Percentiles rank a stretch among this genome's conserved stretches.
Conservation (phyloP, 208 protist species). For the Leishmania guyanensis region DNA sequence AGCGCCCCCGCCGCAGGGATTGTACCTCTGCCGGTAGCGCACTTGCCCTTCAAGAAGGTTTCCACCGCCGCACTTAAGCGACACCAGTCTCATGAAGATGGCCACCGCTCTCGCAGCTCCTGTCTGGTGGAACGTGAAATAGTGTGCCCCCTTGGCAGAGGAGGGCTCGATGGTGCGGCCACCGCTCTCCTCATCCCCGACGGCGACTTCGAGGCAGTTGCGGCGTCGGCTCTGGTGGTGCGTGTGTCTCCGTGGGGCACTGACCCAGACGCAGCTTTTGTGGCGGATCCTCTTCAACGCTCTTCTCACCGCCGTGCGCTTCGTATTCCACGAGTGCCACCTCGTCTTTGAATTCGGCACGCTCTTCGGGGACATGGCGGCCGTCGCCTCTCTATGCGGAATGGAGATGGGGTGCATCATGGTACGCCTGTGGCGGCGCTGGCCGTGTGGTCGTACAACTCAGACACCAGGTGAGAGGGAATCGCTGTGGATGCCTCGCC, state of each 20-base stretch:
- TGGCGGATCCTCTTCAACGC: constrained; percentile 26
- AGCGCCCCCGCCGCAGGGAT: not conserved
- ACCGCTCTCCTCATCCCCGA: not conserved
- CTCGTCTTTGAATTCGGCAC: constrained; percentile 35
- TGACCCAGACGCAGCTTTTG: constrained; percentile 24
- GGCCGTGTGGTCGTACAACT: not conserved
- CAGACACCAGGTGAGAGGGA: not conserved
- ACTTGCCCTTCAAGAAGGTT: not conserved
- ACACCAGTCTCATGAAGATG: not conserved
- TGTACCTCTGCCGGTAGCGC: not conserved
- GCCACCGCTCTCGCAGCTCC: not conserved
- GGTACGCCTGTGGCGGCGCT: constrained; percentile 14
- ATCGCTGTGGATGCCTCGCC: not conserved
- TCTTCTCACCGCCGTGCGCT: constrained; percentile 9
- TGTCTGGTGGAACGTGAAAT: not conserved
- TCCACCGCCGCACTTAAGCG: not conserved
- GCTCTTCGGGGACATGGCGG: constrained; percentile 34
- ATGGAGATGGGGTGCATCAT: constrained; percentile 27
- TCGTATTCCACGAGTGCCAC: constrained; percentile 33
- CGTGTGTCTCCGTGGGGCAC: not conserved
- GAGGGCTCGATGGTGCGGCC: not conserved
- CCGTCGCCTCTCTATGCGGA: constrained; percentile 28
- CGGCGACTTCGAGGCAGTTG: not conserved
- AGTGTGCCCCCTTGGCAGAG: not conserved
- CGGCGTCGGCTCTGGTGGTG: constrained; percentile 1